phyloP scores from a whole-genome alignment of 306 rosid genomes.

The Cicer arietinum region DNA sequence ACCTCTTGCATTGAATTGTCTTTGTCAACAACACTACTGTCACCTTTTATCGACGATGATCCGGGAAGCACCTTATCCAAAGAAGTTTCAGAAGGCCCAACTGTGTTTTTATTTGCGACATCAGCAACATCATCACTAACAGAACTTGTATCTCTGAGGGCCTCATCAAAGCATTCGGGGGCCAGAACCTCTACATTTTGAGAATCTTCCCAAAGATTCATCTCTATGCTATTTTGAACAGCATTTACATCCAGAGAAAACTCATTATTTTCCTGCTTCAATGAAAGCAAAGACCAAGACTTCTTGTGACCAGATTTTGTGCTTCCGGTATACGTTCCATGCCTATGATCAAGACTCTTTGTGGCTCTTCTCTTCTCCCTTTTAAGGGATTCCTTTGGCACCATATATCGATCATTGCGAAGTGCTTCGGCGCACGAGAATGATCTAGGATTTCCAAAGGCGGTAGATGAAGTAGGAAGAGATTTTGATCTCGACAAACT shows the following conservation, averaged over 20 bases:
- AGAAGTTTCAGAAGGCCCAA: slow-evolving; percentile 48
- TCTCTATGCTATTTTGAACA: slow-evolving; percentile 50
- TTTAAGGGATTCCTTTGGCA: slow-evolving; percentile 57
- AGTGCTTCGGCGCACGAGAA: slow-evolving; percentile 51
- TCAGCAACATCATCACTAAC: slow-evolving; percentile 45
- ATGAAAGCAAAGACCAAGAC: slow-evolving; percentile 58
- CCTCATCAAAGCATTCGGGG: slow-evolving; percentile 43
- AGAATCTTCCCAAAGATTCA: slow-evolving; percentile 45
- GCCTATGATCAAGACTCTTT: slow-evolving; percentile 54
- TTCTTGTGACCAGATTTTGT: slow-evolving; percentile 63
- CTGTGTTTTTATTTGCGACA: slow-evolving; percentile 38
- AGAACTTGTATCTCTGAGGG: slow-evolving; percentile 43
- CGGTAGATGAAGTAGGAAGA: slow-evolving; percentile 83
- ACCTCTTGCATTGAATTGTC: slow-evolving; percentile 62
- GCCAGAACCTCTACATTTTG: slow-evolving; percentile 48
- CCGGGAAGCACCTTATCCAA: slow-evolving; percentile 51
- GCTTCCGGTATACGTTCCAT: slow-evolving; percentile 47
- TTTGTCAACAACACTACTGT: slow-evolving; percentile 41
- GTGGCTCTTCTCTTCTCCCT: slow-evolving; percentile 57
- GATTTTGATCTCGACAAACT: slow-evolving; percentile 83
- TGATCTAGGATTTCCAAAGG: slow-evolving; percentile 65
- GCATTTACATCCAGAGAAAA: slow-evolving; percentile 51
- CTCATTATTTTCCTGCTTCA: slow-evolving; percentile 52
- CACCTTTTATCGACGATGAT: slow-evolving; percentile 48
- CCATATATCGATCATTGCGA: slow-evolving; percentile 57